Evolutionary conservation across 805 yeast species (phyloP).

Genomic region (Kregervanrija pseudodelftensis): DNA sequence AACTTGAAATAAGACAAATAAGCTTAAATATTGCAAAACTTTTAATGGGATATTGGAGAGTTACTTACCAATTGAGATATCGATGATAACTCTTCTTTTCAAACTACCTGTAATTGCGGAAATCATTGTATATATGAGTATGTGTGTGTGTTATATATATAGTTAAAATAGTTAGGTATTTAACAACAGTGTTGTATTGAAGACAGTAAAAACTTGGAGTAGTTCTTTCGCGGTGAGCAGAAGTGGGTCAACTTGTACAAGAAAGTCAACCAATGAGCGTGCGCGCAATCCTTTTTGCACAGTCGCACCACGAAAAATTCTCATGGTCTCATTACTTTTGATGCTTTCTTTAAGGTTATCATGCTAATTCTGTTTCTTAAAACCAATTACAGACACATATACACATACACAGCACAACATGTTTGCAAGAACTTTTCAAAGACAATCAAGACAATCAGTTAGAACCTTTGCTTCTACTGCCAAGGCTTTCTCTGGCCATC

Average conservation of each 20-base stretch:
- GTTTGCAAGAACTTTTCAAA: constrained; percentile 26
- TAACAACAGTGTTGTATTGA: neutral
- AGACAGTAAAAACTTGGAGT: neutral
- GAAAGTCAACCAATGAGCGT: constrained; percentile 10
- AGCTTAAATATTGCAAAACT: neutral
- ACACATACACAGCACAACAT: constrained; percentile 11
- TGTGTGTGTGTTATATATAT: constrained; percentile 5
- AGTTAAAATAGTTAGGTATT: neutral
- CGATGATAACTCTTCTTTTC: constrained; percentile 73
- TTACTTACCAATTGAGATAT: constrained; percentile 62
- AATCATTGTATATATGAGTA: constrained; percentile 38
- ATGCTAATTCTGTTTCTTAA: neutral
- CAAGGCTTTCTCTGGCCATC: constrained; percentile 38
- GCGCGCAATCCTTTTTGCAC: neutral
- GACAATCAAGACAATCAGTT: constrained; percentile 17
- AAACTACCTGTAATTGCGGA: constrained; percentile 83
- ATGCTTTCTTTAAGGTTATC: neutral
- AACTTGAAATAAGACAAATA: neutral
- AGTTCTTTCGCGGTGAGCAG: neutral
- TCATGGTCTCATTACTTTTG: neutral
- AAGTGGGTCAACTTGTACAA: neutral
- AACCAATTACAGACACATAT: neutral
- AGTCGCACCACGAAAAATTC: neutral
- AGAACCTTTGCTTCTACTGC: constrained; percentile 50
- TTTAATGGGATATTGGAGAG: neutral